Evolutionary conservation across 1,139 yeast species (phyloP).

Genomic region (Yamadazyma mexicana): DNA sequence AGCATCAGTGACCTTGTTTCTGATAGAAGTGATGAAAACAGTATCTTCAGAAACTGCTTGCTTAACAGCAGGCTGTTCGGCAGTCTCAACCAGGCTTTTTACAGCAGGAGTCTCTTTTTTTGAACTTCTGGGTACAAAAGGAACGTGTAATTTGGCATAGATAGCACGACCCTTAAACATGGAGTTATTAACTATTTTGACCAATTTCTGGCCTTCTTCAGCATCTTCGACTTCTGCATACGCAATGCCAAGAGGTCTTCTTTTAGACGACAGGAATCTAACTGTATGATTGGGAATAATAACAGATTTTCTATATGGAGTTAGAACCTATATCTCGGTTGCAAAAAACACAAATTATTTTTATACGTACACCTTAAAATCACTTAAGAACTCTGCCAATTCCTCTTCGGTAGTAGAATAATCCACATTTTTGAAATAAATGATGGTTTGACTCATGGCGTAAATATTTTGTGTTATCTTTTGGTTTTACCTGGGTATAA

Average conservation of each 20-base stretch:
- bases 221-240: conserved; percentile 58
- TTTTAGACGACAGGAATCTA: conserved; percentile 40
- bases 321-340: conserved; percentile 5
- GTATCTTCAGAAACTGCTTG: conserved; percentile 33
- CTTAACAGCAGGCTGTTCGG: too few relatives aligned
- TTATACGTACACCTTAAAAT: conserved; percentile 18
- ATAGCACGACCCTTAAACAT: conserved; percentile 39
- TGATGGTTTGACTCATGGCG: conserved; percentile 8
- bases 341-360: not conserved
- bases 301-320: conserved; percentile 27
- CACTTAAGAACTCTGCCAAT: conserved; percentile 31
- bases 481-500: too few relatives aligned
- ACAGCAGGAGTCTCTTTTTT: conserved; percentile 3
- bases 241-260: conserved; percentile 60
- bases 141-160: conserved; percentile 38
- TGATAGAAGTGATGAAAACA: conserved; percentile 50
- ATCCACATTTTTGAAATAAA: conserved; percentile 38
- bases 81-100: conserved; percentile 2
- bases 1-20: conserved; percentile 37
- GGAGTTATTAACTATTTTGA: conserved; percentile 40
- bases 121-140: conserved; percentile 30
- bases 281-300: conserved; percentile 57
- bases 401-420: conserved; percentile 47
- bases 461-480: not conserved
- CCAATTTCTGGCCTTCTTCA: conserved; percentile 51